phyloP scores from a whole-genome alignment of 108 stramenopile species.

The Fragilaria crotonensis region DNA sequence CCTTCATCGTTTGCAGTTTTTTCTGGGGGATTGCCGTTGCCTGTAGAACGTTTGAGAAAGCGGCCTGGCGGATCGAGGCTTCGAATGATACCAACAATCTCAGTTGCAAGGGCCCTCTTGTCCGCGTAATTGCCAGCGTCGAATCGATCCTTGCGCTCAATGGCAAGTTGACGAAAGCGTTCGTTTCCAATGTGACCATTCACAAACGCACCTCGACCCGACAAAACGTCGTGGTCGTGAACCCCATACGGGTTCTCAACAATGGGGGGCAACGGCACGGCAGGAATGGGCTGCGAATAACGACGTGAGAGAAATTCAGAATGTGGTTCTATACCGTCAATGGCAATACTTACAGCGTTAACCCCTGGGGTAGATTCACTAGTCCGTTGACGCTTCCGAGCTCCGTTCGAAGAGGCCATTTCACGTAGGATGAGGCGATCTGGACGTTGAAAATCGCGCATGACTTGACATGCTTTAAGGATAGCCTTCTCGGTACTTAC shows the following conservation, averaged over 20 bases:
- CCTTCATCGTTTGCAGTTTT: neutral
- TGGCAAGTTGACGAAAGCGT: constrained; percentile 39
- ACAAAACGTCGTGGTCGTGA: constrained; percentile 45
- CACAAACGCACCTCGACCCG: constrained; percentile 60
- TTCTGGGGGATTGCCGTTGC: neutral
- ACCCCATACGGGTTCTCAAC: constrained; percentile 47
- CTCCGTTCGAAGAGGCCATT: constrained; percentile 34
- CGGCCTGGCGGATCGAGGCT: constrained; percentile 74
- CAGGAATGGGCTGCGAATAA: neutral
- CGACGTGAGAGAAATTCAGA: neutral
- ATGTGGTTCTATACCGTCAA: neutral
- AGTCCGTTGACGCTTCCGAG: constrained; percentile 22
- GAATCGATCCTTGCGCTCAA: constrained; percentile 48
- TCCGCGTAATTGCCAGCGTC: constrained; percentile 55
- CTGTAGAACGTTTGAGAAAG: constrained; percentile 40
- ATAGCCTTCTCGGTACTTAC: constrained; percentile 57
- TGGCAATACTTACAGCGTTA: constrained; percentile 3
- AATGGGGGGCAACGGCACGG: constrained; percentile 14
- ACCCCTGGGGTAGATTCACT: constrained; percentile 17
- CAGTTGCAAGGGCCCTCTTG: constrained; percentile 54
- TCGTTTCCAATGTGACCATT: constrained; percentile 39
- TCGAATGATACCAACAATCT: constrained; percentile 59
- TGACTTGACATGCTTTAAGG: constrained; percentile 66
- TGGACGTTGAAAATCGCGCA: constrained; percentile 71
- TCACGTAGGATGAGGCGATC: constrained; percentile 54